These are phyloP conservation scores for Lentinula sp. DNA, from an alignment of 768 basidiomycete species.

Conservation along the genomic window DNA sequence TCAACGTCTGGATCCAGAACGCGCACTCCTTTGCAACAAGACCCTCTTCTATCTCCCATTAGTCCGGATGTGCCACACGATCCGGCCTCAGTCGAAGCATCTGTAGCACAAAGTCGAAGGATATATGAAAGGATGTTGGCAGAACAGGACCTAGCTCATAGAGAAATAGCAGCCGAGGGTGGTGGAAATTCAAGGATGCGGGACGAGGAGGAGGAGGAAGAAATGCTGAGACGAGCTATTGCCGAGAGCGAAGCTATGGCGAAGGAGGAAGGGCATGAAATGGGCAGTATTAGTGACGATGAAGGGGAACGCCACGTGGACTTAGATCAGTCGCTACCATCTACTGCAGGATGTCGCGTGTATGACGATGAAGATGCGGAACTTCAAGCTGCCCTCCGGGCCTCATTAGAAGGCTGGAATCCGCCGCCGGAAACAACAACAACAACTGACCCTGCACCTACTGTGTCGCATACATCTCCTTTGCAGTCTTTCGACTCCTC, in stretches of 20 bases:
- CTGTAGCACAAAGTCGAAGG: constrained; percentile 56
- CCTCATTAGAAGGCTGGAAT: constrained; percentile 59
- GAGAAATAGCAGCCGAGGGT: constrained; percentile 45
- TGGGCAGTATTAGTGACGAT: constrained; percentile 5
- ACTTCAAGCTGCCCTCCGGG: constrained; percentile 81
- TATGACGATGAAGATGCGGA: constrained; percentile 87
- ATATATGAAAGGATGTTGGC: constrained; percentile 59
- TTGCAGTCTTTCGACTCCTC: constrained; percentile 6
- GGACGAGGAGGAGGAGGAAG: constrained; percentile 52
- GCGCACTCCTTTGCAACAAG: constrained; percentile 11
- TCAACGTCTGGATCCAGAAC: constrained; percentile 11
- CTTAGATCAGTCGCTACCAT: constrained; percentile 9
- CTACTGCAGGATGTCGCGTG: constrained; percentile 30
- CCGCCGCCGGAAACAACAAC: constrained; percentile 19
- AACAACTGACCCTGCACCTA: not conserved
- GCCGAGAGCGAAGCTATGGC: constrained; percentile 53
- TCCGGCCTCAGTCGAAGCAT: constrained; percentile 57
- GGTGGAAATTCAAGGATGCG: constrained; percentile 25
- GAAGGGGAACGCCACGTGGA: constrained; percentile 17
- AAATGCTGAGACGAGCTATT: constrained; percentile 50
- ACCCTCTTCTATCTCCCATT: constrained; percentile 4
- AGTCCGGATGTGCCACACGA: constrained; percentile 15
- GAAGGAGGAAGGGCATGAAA: constrained; percentile 16
- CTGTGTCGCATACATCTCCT: not conserved
- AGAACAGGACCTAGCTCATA: constrained; percentile 62